Conservation (phyloP, 352 stramenopile species). For the Pythium aristosporum region DNA sequence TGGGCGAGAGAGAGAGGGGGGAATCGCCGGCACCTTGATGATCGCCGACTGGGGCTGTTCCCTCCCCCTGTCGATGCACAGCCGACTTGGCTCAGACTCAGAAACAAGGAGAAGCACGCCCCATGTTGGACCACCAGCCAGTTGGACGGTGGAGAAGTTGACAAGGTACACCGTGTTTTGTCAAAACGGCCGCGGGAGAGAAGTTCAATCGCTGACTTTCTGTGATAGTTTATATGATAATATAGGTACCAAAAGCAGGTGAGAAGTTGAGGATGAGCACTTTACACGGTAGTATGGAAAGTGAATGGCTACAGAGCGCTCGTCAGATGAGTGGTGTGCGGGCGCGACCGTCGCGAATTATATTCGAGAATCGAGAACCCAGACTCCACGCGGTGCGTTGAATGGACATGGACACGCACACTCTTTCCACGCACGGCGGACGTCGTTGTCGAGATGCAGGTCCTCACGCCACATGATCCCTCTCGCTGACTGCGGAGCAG, state of each 20-base stretch:
- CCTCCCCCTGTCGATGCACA: slow-evolving; percentile 4
- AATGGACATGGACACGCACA: not conserved
- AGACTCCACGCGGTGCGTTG: no score
- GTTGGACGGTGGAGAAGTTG: slow-evolving; percentile 23
- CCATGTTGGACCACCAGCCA: slow-evolving; percentile 13
- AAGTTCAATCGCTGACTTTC: not conserved
- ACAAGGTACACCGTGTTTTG: slow-evolving; percentile 21
- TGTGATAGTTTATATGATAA: slow-evolving; percentile 1
- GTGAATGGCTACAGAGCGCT: slow-evolving; percentile 7
- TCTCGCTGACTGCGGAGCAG: no score
- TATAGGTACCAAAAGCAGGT: not conserved
- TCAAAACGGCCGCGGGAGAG: not conserved
- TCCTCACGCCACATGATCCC: no score
- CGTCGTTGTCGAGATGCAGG: no score
- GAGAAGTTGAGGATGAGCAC: not conserved
- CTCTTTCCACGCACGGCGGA: no score
- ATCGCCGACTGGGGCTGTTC: slow-evolving; percentile 12
- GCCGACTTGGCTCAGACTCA: slow-evolving; percentile 21
- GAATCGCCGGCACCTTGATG: not conserved
- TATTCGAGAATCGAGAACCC: not conserved
- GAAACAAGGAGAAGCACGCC: slow-evolving; percentile 1
- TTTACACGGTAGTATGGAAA: not conserved
- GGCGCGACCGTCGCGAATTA: not conserved
- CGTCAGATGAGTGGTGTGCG: slow-evolving; percentile 7
- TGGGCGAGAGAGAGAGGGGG: not conserved